Conservation (phyloP, 2,329 filamentous ascomycete species). For the Capronia epimyces region DNA sequence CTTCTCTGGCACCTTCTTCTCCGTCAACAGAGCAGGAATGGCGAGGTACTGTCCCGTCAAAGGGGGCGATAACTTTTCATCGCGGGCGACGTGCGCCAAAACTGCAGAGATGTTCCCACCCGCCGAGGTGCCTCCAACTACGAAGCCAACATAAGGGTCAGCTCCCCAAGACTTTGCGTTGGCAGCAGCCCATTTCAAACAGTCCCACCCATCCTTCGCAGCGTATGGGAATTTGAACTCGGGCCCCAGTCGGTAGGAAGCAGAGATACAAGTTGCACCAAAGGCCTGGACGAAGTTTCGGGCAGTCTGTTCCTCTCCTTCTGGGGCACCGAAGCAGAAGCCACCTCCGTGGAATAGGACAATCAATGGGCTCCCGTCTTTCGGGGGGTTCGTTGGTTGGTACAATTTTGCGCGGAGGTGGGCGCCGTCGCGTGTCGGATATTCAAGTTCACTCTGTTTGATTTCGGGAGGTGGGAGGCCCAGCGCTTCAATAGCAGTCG, state of each 20-base stretch:
- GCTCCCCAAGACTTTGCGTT: slow-evolving; percentile 38
- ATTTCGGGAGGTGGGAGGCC: slow-evolving; percentile 22
- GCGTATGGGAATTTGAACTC: slow-evolving; percentile 27
- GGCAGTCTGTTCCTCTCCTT: slow-evolving; percentile 27
- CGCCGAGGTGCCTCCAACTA: slow-evolving; percentile 48
- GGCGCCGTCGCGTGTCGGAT: slow-evolving; percentile 28
- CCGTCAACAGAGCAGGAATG: slow-evolving; percentile 37
- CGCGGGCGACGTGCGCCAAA: slow-evolving; percentile 34
- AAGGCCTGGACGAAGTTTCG: slow-evolving; percentile 27
- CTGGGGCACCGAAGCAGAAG: slow-evolving; percentile 29
- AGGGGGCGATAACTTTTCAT: slow-evolving; percentile 36
- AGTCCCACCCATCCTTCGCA: slow-evolving; percentile 27
- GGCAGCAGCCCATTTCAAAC: slow-evolving; percentile 30
- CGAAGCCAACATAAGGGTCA: slow-evolving; percentile 43
- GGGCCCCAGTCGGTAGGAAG: slow-evolving; percentile 26
- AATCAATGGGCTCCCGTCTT: slow-evolving; percentile 22
- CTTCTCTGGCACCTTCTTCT: slow-evolving; percentile 35
- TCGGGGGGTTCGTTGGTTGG: slow-evolving; percentile 18
- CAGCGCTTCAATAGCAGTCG: slow-evolving; percentile 12
- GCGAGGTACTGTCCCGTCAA: slow-evolving; percentile 46
- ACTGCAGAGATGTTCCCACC: slow-evolving; percentile 38
- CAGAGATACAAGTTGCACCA: slow-evolving; percentile 22
- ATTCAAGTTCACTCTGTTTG: slow-evolving; percentile 25
- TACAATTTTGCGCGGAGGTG: slow-evolving; percentile 28
- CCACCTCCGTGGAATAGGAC: slow-evolving; percentile 30